Evolutionary conservation across 2,329 filamentous ascomycete species (phyloP).

Genomic region (Westerdykella aurantiaca): DNA sequence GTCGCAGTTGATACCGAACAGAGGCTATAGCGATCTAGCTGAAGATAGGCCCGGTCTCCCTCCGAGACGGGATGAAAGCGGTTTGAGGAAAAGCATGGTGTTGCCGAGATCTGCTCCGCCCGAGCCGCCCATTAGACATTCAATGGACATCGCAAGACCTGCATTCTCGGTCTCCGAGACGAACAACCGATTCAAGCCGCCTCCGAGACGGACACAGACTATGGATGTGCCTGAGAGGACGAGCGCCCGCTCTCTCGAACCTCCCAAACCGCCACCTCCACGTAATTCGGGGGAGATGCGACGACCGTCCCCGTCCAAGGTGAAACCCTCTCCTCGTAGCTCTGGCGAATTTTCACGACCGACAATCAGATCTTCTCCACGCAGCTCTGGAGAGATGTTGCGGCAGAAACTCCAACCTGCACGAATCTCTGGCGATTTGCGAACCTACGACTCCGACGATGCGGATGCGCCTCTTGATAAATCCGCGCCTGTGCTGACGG

Average conservation of each 20-base stretch:
- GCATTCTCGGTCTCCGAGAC: conserved; percentile 18
- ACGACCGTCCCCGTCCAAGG: conserved; percentile 15
- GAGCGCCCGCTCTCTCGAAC: conserved; percentile 20
- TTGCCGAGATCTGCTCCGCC: conserved; percentile 25
- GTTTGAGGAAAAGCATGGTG: conserved; percentile 32
- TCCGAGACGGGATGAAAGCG: conserved; percentile 36
- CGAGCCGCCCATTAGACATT: conserved; percentile 32
- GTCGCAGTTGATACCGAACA: conserved; percentile 9
- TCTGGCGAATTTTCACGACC: background rate
- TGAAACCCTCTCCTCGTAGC: background rate
- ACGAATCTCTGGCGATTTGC: background rate
- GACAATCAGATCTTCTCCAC: background rate
- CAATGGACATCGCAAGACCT: conserved; percentile 32
- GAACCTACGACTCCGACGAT: conserved; percentile 47
- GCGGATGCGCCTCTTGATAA: conserved; percentile 43
- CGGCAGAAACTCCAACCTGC: conserved; percentile 1
- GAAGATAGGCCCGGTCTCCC: conserved; percentile 48
- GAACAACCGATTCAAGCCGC: conserved; percentile 26
- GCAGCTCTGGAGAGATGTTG: conserved; percentile 2
- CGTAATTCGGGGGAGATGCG: conserved; percentile 32
- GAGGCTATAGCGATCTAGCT: conserved; percentile 21
- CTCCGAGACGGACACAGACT: conserved; percentile 33
- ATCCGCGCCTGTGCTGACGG: conserved; percentile 48
- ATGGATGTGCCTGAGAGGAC: conserved; percentile 6
- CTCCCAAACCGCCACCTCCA: conserved; percentile 30